These are phyloP conservation scores for Maudiozyma pseudohumilis DNA, from an alignment of 805 yeast species.

Conservation along the genomic window DNA sequence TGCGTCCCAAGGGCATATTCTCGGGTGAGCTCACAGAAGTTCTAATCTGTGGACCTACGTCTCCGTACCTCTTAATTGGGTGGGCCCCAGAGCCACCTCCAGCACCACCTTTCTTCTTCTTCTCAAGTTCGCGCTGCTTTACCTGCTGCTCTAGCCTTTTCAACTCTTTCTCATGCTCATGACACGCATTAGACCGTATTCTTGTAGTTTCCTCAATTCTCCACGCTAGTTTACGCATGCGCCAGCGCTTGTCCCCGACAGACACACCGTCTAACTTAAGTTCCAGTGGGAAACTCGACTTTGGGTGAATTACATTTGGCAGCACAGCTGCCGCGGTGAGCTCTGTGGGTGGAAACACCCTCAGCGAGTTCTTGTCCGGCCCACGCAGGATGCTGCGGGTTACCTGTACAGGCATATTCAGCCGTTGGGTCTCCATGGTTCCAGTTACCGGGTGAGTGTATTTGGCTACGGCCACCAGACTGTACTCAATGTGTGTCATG, in stretches of 20 bases:
- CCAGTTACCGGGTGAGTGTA: conserved; percentile 31
- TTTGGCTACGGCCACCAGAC: conserved; percentile 51
- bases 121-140: conserved; percentile 32
- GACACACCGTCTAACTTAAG: conserved; percentile 66
- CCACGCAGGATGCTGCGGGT: conserved; percentile 72
- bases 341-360: conserved; percentile 94
- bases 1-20: conserved; percentile 15
- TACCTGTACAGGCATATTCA: conserved; percentile 57
- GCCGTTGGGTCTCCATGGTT: conserved; percentile 30
- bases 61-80: conserved; percentile 31
- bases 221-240: conserved; percentile 86
- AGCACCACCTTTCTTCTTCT: conserved; percentile 22
- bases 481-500: conserved; percentile 54
- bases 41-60: conserved; percentile 31
- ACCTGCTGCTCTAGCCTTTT: conserved; percentile 22
- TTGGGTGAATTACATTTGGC: conserved; percentile 85
- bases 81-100: too few species aligned
- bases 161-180: conserved; percentile 43
- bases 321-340: conserved; percentile 78
- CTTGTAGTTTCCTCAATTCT: conserved; percentile 75
- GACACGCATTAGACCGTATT: conserved; percentile 50
- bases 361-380: conserved; percentile 72
- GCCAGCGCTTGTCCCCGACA: conserved; percentile 62
- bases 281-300: conserved; percentile 76
- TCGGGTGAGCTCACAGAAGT: conserved; percentile 28